A percentile compares a stretch with the other conserved stretches of the same genome.
These are phyloP conservation scores for Aspergillus incahuasiensis DNA, from an alignment of 495 filamentous ascomycete genomes.

Conservation along the genomic window DNA sequence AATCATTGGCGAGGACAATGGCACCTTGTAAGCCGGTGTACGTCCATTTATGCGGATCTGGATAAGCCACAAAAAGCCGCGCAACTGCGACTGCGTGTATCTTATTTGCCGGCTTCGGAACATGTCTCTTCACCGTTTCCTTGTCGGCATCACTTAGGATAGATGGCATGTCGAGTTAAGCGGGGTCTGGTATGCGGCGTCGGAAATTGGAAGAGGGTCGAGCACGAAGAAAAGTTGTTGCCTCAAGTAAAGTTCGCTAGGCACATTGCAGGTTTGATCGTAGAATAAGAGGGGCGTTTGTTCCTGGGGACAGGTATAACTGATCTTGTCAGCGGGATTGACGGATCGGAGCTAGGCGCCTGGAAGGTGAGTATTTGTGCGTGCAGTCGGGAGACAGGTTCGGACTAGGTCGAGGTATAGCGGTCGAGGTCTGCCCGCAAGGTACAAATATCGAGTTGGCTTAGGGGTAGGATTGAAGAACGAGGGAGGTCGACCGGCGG, in stretches of 20 bases:
- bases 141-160: conserved; percentile 88
- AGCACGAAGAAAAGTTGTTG: not conserved
- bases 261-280: conserved; percentile 33
- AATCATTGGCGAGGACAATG: conserved; percentile 86
- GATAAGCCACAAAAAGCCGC: conserved; percentile 89
- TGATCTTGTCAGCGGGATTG: conserved; percentile 12
- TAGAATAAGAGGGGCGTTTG: conserved; percentile 10
- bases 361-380: not conserved
- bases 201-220: not conserved
- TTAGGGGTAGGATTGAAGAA: not conserved
- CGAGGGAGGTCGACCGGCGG: conserved; percentile 18
- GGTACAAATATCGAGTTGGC: conserved; percentile 13
- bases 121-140: conserved; percentile 83
- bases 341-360: conserved; percentile 1
- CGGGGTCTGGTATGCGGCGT: conserved; percentile 5
- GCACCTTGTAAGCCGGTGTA: conserved; percentile 94
- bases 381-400: not conserved
- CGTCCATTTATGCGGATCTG: conserved; percentile 80
- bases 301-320: conserved; percentile 13
- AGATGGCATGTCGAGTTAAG: conserved; percentile 64
- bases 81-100: conserved; percentile 92
- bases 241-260: conserved; percentile 13
- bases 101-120: conserved; percentile 91
- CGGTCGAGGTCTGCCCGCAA: not conserved
- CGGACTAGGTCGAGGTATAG: not conserved